Base-by-base conservation (phyloP, 306 rosid species). In the Dalbergia cochinchinensis region DNA sequence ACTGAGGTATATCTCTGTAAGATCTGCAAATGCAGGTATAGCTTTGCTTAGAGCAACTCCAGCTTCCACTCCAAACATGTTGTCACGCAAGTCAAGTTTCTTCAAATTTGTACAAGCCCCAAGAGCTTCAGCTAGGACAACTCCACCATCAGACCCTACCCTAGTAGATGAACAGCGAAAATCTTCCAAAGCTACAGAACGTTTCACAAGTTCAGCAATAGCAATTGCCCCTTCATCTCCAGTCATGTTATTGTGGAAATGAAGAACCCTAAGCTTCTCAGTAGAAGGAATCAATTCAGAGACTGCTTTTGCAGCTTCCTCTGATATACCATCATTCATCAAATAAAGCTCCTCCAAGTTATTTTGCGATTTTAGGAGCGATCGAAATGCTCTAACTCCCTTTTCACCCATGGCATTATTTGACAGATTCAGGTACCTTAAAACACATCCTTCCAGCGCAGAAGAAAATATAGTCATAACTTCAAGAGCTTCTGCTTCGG, bases 271-370 rank as follows among this genome's bases (percentile, higher is more conserved):
- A 60, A 94, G 94, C 86, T 82, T 94, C 83, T 90, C 86, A 1
- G 97, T 91, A 59, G 98, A 91, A 74, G 98, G 94, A 74, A 94
- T 89, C 78, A 94, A 83, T 86, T 90, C 96, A 85, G 89, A 81
- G 79, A 94, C 89, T 64, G 97, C 94, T 79, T 91, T 87, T 70
- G 98, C 97, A 67, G 97, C 97, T 91, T 94, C 98, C 86, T 94
- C 94, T 78, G 98, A 94, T 66, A 94, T 90, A 60, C 98, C 98
- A 71, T 89, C 98, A 83, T 94, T 94, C 92, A 94, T 87, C 88
- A 94, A 85, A 89, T 91, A 94, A 74, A 94, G 95, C 85, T 91
- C 97, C 89, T 94, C 95, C 82, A 94, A 81, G 73, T 83, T 80
- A 65, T 51, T 82, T 77, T 91, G 98, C 1, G 98, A 88, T 59